These are phyloP conservation scores for Lepidopterella palustris DNA, from an alignment of 495 filamentous ascomycete genomes.

Conservation along the genomic window DNA sequence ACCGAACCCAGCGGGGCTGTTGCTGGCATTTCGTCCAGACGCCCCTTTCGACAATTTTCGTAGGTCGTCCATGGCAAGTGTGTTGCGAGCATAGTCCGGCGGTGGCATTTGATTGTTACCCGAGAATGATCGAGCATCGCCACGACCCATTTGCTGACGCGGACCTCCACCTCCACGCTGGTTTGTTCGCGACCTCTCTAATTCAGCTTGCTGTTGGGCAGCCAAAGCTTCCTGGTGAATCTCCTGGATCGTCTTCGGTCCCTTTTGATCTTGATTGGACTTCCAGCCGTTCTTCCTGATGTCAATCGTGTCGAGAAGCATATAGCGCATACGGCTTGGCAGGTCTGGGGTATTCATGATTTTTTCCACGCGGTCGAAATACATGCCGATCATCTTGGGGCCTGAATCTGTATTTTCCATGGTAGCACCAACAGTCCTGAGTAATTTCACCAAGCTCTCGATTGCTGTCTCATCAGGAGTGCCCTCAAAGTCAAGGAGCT, in stretches of 20 bases:
- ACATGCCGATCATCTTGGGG: slow-evolving; percentile 76
- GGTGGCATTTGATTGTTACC: slow-evolving; percentile 55
- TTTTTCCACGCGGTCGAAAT: slow-evolving; percentile 77
- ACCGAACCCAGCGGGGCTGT: slow-evolving; percentile 51
- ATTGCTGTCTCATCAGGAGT: slow-evolving; percentile 92
- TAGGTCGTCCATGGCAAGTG: slow-evolving; percentile 84
- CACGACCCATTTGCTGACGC: slow-evolving; percentile 67
- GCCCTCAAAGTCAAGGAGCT: slow-evolving; percentile 91
- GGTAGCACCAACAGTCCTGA: slow-evolving; percentile 83
- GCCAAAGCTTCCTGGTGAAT: slow-evolving; percentile 77
- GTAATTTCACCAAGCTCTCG: slow-evolving; percentile 85
- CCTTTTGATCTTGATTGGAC: slow-evolving; percentile 83
- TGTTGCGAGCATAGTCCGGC: slow-evolving; percentile 65
- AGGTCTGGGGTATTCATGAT: slow-evolving; percentile 72
- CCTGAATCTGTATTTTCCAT: slow-evolving; percentile 70
- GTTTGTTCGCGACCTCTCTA: slow-evolving; percentile 53
- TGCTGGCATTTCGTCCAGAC: slow-evolving; percentile 52
- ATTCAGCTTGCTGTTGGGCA: slow-evolving; percentile 58
- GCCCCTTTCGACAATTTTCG: slow-evolving; percentile 61
- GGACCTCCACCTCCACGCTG: slow-evolving; percentile 55
- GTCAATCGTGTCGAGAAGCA: slow-evolving; percentile 93
- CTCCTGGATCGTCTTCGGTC: slow-evolving; percentile 91
- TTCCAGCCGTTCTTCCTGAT: slow-evolving; percentile 67
- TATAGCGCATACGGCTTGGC: slow-evolving; percentile 83
- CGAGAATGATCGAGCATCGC: slow-evolving; percentile 77